Base-by-base conservation (phyloP, 2,329 filamentous ascomycete species). In the Talaromyces sp. region DNA sequence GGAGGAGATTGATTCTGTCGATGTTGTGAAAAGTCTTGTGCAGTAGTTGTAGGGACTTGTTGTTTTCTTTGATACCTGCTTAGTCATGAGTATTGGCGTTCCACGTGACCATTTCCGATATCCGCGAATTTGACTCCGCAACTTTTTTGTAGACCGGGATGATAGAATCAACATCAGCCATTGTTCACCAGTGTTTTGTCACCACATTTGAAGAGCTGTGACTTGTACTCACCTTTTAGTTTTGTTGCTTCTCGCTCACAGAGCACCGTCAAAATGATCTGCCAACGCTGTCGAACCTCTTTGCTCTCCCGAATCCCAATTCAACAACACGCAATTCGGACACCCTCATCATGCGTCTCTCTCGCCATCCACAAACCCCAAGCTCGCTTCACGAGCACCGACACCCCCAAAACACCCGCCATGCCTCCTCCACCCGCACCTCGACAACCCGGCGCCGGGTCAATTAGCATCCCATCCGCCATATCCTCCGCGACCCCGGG, bases 401-500 rank as follows among this genome's bases (percentile, higher is more conserved):
- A 63, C 8, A 63, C 57, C 3, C 57, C 62, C 6, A 71, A 73
- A 37, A 62, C 70, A 6, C 69, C 73, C 39, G 54, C 61, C 9
- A 61, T 57, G 58, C 52, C 64, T 46, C 69, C 74, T 61, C 71
- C 75, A 9, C 67, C 75, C 3, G 60, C 65, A 6, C 73, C 73
- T 12, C 73, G 72, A 50, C 74, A 76, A 55, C 69, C 67, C 42
- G 70, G 68, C 57, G 72, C 71, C 62, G 68, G 42, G 8, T 48
- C 63, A 14, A 50, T 71, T 58, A 70, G 71, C 44, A 69, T 74
- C 52, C 73, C 74, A 18, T 76, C 74, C 58, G 73, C 74, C 37
- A 69, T 74, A 65, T 76, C 76, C 39, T 76, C 76, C 63, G 73
- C 75, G 33, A 74, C 75, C 31, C 75, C 76, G 35, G 75, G 72